Evolutionary conservation across 495 filamentous ascomycete genomes (phyloP), one percentile per base, ranked within the genome.

Genomic region (Daldinia bambusicola): DNA sequence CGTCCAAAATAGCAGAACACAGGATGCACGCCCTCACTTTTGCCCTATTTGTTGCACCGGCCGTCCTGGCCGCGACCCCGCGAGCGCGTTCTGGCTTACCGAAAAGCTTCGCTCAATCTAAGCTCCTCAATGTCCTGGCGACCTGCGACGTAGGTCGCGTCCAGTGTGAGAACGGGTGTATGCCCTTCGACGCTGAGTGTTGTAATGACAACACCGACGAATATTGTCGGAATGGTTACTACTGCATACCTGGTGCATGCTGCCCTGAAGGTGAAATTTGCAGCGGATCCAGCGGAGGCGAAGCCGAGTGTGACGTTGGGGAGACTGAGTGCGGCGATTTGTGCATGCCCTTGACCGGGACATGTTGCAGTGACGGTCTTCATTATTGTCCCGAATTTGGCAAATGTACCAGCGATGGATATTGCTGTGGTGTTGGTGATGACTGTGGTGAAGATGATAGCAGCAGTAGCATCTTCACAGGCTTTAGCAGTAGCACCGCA

Each of bases 201-300:
- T 75, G 73, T 40, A 72, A 75, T 8, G 73, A 75, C 48, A 66
- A 66, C 56, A 72, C 66, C 36, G 63, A 69, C 32, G 72, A 75
- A 57, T 72, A 69, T 45, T 75, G 73, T 18, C 53, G 61, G 6
- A n/a, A 26, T 1, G 69, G 73, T 12, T 75, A 75, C 41, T 72
- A 75, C 52, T 75, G 72, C 31, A 14, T 75, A n/a, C 65, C 72
- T 1, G 37, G 61, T 22, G 69, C 60, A 12, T 75, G 72, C 66
- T 75, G 72, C 34, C 72, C 72, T 18, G 48, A 67, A 5, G 73
- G 73, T 0, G 41, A 75, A 43, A 51, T 55, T 9, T 75, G 74
- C 56, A 61, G 40, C 10, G 70, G 61, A 20, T 63, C 60, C n/a
- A 55, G 63, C 52, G 32, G 8, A 1, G 63, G 14, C 20, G 50